These are phyloP conservation scores for Elsinoe fawcettii DNA, from an alignment of 2,329 filamentous ascomycete species.

Conservation along the genomic window DNA sequence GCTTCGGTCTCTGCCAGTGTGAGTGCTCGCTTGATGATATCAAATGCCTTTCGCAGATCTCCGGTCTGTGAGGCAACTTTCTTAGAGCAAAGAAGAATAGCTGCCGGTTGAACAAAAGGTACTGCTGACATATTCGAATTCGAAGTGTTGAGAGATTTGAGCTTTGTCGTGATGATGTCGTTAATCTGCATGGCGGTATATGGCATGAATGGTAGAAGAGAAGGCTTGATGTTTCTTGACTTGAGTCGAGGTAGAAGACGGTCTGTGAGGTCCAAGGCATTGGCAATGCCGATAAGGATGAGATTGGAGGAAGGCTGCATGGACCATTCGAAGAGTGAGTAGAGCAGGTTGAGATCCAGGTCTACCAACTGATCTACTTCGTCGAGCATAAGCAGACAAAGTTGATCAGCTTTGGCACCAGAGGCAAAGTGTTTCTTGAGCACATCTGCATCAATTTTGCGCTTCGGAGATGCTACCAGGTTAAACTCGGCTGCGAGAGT, in stretches of 20 bases:
- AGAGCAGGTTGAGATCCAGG: constrained; percentile 79
- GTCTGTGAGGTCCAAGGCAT: constrained; percentile 90
- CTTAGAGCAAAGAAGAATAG: constrained; percentile 86
- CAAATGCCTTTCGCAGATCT: constrained; percentile 89
- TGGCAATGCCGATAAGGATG: constrained; percentile 85
- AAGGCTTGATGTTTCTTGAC: constrained; percentile 81
- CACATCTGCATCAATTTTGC: constrained; percentile 58
- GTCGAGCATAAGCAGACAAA: constrained; percentile 81
- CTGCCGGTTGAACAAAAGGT: constrained; percentile 87
- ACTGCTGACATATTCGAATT: constrained; percentile 49
- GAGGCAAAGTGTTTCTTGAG: constrained; percentile 63
- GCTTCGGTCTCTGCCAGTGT: constrained; percentile 85
- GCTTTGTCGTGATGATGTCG: constrained; percentile 72
- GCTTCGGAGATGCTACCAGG: constrained; percentile 51
- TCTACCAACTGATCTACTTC: constrained; percentile 93
- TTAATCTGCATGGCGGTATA: constrained; percentile 86
- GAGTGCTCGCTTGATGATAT: constrained; percentile 82
- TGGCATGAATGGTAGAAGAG: constrained; percentile 82
- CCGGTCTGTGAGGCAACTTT: constrained; percentile 93
- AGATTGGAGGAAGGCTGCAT: constrained; percentile 72
- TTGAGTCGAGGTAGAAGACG: constrained; percentile 90
- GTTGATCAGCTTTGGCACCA: constrained; percentile 46
- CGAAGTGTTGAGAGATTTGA: constrained; percentile 58
- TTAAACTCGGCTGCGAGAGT: constrained; percentile 66
- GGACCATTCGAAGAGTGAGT: constrained; percentile 95